Evolutionary conservation across 106 monocot genomes (phyloP).

Genomic region (Hemerocallis citrina): DNA sequence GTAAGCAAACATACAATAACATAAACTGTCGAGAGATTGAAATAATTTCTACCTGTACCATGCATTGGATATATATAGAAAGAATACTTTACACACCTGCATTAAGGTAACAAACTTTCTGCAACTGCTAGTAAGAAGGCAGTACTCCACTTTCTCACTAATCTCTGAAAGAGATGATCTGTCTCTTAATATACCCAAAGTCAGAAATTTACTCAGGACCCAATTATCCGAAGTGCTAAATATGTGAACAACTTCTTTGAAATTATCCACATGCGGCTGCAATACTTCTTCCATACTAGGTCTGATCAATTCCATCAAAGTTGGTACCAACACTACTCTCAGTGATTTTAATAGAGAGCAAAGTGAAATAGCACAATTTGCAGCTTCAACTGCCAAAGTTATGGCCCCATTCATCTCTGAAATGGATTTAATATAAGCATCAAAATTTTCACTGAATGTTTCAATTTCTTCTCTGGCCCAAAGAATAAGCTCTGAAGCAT

Average conservation of each 20-base stretch:
- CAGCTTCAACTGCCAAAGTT: slow-evolving; percentile 25
- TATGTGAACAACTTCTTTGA: slow-evolving; percentile 14
- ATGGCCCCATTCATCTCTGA: slow-evolving; percentile 21
- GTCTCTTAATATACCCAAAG: slow-evolving; percentile 20
- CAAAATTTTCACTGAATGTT: slow-evolving; percentile 16
- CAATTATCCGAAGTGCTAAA: slow-evolving; percentile 20
- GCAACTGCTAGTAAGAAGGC: slow-evolving; percentile 35
- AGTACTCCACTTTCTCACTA: slow-evolving; percentile 19
- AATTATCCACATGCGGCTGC: slow-evolving; percentile 20
- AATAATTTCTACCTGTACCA: too few species aligned
- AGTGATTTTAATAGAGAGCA: slow-evolving; percentile 24
- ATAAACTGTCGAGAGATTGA: too few species aligned
- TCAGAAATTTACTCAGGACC: slow-evolving; percentile 22
- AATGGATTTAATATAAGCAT: slow-evolving; percentile 18
- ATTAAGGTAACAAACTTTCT: slow-evolving; percentile 34
- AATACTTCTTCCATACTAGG: slow-evolving; percentile 38
- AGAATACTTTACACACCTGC: slow-evolving; percentile 16
- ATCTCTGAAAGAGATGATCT: slow-evolving; percentile 3
- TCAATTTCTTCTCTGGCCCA: slow-evolving; percentile 45
- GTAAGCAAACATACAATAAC: too few species aligned
- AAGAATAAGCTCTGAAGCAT: slow-evolving; percentile 16
- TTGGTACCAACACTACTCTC: slow-evolving; percentile 14
- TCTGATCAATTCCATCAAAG: slow-evolving; percentile 25
- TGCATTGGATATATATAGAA: too few species aligned
- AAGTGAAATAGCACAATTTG: slow-evolving; percentile 17